Percentiles rank a stretch among this genome's conserved stretches.
Evolutionary conservation across 2,329 filamentous ascomycete genomes (phyloP).

Genomic region (Botryosphaeria dothidea): DNA sequence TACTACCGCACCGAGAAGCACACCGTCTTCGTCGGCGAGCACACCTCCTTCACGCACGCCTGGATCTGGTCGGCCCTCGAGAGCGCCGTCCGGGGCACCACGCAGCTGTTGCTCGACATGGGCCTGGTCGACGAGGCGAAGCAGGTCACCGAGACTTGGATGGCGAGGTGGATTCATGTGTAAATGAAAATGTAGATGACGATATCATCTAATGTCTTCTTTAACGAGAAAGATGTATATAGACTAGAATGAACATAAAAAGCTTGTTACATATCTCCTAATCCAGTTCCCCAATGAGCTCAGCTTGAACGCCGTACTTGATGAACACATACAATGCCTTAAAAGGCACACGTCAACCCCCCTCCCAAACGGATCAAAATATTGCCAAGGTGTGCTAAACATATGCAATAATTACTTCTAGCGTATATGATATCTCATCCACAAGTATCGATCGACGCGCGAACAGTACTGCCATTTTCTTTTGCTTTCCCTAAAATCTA

Average conservation of each 20-base stretch:
- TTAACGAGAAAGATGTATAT: not conserved
- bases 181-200: constrained; percentile 21
- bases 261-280: not conserved
- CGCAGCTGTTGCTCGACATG: constrained; percentile 64
- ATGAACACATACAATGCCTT: not conserved
- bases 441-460: not conserved
- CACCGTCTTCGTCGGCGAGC: constrained; percentile 68
- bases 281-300: not conserved
- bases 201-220: not conserved
- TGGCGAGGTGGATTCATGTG: constrained; percentile 66
- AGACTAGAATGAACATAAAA: not conserved
- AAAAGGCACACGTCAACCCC: not conserved
- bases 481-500: not conserved
- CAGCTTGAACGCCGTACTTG: not conserved
- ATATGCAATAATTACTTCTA: not conserved
- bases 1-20: constrained; percentile 70
- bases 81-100: constrained; percentile 64
- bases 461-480: not conserved
- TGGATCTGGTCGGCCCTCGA: constrained; percentile 70
- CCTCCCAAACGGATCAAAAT: too few species aligned
- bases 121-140: constrained; percentile 72
- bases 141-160: constrained; percentile 63
- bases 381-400: too few species aligned
- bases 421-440: not conserved
- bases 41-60: constrained; percentile 70